Conservation (phyloP, 1,139 yeast species). For the Lodderomyces pseudojiufengensis region DNA sequence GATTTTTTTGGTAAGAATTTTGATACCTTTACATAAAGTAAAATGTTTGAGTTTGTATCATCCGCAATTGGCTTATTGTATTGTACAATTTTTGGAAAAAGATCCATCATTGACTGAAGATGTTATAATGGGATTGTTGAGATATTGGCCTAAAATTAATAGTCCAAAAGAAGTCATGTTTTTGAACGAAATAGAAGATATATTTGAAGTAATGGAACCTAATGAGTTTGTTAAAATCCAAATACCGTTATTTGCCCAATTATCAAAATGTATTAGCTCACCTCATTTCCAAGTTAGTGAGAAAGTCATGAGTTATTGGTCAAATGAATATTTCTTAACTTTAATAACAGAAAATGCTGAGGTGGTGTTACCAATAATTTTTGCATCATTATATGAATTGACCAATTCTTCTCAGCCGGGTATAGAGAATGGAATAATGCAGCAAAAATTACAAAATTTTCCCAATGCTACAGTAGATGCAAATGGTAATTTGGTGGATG, state of each 20-base stretch:
- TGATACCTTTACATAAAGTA: slow-evolving; percentile 90
- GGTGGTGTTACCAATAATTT: slow-evolving; percentile 86
- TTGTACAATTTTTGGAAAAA: slow-evolving; percentile 92
- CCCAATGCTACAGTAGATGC: slow-evolving; percentile 44
- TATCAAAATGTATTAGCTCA: slow-evolving; percentile 89
- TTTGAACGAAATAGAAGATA: slow-evolving; percentile 92
- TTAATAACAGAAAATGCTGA: slow-evolving; percentile 89
- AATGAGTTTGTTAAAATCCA: slow-evolving; percentile 87
- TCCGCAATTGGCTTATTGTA: slow-evolving; percentile 95
- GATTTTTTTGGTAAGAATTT: slow-evolving; percentile 80
- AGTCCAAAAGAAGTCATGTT: slow-evolving; percentile 96
- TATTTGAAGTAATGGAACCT: slow-evolving; percentile 94
- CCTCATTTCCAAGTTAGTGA: slow-evolving; percentile 98
- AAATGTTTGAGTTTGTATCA: slow-evolving; percentile 85
- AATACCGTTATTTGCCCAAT: slow-evolving; percentile 89
- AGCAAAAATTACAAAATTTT: slow-evolving; percentile 39
- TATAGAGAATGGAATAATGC: slow-evolving; percentile 46
- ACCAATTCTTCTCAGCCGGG: slow-evolving; percentile 54
- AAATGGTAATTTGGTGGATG: slow-evolving; percentile 44
- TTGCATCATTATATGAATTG: slow-evolving; percentile 84
- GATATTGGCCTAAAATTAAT: slow-evolving; percentile 97
- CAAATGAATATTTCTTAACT: slow-evolving; percentile 88
- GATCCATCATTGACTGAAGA: slow-evolving; percentile 92
- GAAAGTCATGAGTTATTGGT: slow-evolving; percentile 91
- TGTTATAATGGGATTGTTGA: slow-evolving; percentile 84